These are phyloP conservation scores for Cairneyella variabilis DNA, from an alignment of 495 filamentous ascomycete genomes.

Conservation along the genomic window DNA sequence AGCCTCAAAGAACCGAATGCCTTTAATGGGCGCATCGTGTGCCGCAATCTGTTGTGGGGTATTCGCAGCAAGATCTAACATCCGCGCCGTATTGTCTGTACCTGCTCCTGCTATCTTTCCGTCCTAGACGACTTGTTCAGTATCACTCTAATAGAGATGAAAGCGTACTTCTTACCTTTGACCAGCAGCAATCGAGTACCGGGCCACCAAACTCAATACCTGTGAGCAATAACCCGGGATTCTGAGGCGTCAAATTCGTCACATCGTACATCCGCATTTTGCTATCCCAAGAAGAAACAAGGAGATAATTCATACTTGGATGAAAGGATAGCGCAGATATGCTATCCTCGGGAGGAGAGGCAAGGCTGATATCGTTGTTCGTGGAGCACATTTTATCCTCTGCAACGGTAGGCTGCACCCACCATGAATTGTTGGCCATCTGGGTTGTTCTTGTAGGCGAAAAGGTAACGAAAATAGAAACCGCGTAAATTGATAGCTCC, in stretches of 20 bases:
- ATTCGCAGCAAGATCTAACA: conserved; percentile 64
- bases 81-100: conserved; percentile 75
- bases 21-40: conserved; percentile 74
- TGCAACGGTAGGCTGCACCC: too few relatives aligned
- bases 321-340: conserved; percentile 81
- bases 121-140: conserved; percentile 32
- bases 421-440: too few relatives aligned
- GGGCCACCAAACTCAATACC: conserved; percentile 70
- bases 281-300: conserved; percentile 87
- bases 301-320: conserved; percentile 66
- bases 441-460: too few relatives aligned
- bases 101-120: conserved; percentile 76
- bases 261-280: conserved; percentile 91
- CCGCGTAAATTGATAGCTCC: too few relatives aligned
- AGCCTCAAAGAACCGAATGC: conserved; percentile 68
- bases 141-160: background rate
- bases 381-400: too few relatives aligned
- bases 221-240: conserved; percentile 68
- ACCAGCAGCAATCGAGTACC: conserved; percentile 75
- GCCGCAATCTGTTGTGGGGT: conserved; percentile 57
- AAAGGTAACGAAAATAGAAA: too few relatives aligned
- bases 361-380: conserved; percentile 70
- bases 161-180: conserved; percentile 58
- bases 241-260: conserved; percentile 67
- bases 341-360: conserved; percentile 74